Conservation (phyloP, 2,329 filamentous ascomycete species). For the Pseudogymnoascus sp. region DNA sequence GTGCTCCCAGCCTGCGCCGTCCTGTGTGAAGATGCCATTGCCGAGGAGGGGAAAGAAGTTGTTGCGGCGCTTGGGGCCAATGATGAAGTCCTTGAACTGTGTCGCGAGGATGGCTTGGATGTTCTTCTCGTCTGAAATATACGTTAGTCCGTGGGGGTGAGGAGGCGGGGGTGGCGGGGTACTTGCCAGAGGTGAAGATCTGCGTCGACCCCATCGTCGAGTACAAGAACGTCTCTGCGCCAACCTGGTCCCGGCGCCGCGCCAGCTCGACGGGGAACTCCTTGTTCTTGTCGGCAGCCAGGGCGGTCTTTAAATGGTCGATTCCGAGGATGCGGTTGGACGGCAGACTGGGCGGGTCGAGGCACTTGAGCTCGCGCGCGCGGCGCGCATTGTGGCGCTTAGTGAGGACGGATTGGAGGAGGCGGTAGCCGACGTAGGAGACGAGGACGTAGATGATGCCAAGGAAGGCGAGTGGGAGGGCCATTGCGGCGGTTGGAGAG, state of each 20-base stretch:
- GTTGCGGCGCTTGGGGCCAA: slow-evolving; percentile 45
- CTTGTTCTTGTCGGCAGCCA: slow-evolving; percentile 18
- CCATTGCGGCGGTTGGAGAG: slow-evolving; percentile 7
- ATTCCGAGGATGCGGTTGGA: slow-evolving; percentile 21
- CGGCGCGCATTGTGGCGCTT: slow-evolving; percentile 15
- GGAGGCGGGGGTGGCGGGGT: slow-evolving; percentile 33
- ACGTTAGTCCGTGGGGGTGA: slow-evolving; percentile 33
- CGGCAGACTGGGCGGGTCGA: slow-evolving; percentile 17
- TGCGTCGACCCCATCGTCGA: slow-evolving; percentile 16
- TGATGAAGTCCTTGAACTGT: slow-evolving; percentile 41
- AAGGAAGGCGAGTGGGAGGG: not conserved
- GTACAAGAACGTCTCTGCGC: slow-evolving; percentile 22
- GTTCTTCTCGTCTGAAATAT: slow-evolving; percentile 32
- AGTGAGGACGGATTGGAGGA: slow-evolving; percentile 13
- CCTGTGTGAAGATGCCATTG: slow-evolving; percentile 25
- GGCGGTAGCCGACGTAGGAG: slow-evolving; percentile 16
- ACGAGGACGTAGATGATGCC: slow-evolving; percentile 9
- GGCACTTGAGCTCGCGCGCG: slow-evolving; percentile 22
- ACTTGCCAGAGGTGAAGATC: slow-evolving; percentile 15
- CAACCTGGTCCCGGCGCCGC: slow-evolving; percentile 27
- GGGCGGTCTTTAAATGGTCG: slow-evolving; percentile 19
- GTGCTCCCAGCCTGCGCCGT: slow-evolving; percentile 25
- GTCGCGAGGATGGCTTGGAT: slow-evolving; percentile 46
- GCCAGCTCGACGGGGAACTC: slow-evolving; percentile 23
- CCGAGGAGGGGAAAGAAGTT: slow-evolving; percentile 34